Evolutionary conservation across 805 yeast genomes (phyloP).

Genomic region (Kodamaea restingae): DNA sequence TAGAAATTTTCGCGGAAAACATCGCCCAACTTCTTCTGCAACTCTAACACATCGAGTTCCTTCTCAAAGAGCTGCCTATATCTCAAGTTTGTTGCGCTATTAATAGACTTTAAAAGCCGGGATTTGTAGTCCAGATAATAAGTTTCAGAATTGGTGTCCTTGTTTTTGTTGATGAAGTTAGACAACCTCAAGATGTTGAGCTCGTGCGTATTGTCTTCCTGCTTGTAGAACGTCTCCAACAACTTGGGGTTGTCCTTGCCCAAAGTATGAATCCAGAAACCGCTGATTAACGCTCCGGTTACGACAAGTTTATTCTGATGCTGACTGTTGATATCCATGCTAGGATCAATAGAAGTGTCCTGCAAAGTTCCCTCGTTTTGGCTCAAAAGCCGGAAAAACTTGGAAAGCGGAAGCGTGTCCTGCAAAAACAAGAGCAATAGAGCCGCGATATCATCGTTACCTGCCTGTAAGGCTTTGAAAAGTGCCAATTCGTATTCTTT

Average conservation of each 20-base stretch:
- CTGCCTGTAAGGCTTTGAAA: conserved; percentile 57
- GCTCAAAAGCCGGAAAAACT: conserved; percentile 64
- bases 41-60: conserved; percentile 31
- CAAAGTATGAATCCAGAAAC: conserved; percentile 33
- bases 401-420: conserved; percentile 55
- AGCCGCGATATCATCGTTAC: conserved; percentile 56
- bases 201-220: conserved; percentile 27
- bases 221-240: conserved; percentile 27
- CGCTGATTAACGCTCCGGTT: conserved; percentile 36
- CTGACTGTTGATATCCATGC: too few relatives aligned
- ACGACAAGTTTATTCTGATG: conserved; percentile 19
- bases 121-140: conserved; percentile 23
- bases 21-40: conserved; percentile 30
- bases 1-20: conserved; percentile 31
- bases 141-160: conserved; percentile 10
- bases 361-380: conserved; percentile 33
- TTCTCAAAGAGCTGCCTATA: conserved; percentile 19
- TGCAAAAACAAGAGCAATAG: conserved; percentile 54
- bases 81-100: conserved; percentile 19
- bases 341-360: conserved; percentile 22
- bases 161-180: conserved; percentile 11
- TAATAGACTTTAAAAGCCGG: conserved; percentile 19
- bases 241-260: conserved; percentile 21
- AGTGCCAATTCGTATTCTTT: conserved; percentile 71
- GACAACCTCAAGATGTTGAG: conserved; percentile 17